Evolutionary conservation across 768 basidiomycete species (phyloP).

Genomic region (Hygrocybe punicea): DNA sequence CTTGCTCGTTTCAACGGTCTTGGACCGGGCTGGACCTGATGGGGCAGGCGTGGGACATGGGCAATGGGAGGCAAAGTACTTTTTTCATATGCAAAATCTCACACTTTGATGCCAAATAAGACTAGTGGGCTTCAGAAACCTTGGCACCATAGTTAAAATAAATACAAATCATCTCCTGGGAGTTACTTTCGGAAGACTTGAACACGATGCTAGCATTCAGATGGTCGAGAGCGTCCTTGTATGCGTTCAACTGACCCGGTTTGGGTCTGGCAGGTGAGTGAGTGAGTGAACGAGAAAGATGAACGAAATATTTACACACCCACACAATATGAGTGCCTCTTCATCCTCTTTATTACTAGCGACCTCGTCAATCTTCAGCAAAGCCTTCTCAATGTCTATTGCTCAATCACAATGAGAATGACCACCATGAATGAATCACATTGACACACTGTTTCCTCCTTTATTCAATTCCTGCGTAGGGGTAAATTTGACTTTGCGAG

Average conservation of each 20-base stretch:
- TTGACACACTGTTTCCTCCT: conserved; percentile 62
- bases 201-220: conserved; percentile 79
- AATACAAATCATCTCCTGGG: conserved; percentile 49
- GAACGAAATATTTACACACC: conserved; percentile 54
- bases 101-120: conserved; percentile 43
- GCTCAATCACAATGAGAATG: neutral
- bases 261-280: conserved; percentile 55
- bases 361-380: conserved; percentile 75
- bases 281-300: neutral
- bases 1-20: conserved; percentile 38
- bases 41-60: conserved; percentile 45
- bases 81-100: conserved; percentile 71
- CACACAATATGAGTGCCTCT: conserved; percentile 73
- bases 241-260: conserved; percentile 57
- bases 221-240: conserved; percentile 70
- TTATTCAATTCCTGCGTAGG: conserved; percentile 67
- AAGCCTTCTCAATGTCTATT: conserved; percentile 75
- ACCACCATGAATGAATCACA: neutral
- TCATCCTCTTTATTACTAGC: conserved; percentile 76
- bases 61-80: conserved; percentile 59
- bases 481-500: conserved; percentile 84
- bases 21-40: conserved; percentile 47
- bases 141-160: no score
- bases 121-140: conserved; percentile 15
- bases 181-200: conserved; percentile 55